Evolutionary conservation across 345 rosid species (phyloP).

Genomic region (rapeseed (Brassica napus)): Da-Ae NC_063438.1:4053501-4054000

Average conservation of each 20-base stretch:
- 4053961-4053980: not conserved
- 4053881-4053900: not conserved
- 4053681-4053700: not conserved
- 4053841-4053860: too few species aligned
- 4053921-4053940: not conserved
- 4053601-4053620: constrained; percentile 44
- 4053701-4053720: too few species aligned
- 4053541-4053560: constrained; percentile 98
- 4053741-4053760: constrained; percentile 20
- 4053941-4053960: not conserved
- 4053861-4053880: not conserved
- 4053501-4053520: constrained; percentile 90
- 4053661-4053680: constrained; percentile 42
- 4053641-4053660: constrained; percentile 81
- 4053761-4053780: not conserved
- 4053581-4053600: constrained; percentile 35
- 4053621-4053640: constrained; percentile 53
- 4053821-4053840: not conserved
- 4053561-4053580: constrained; percentile 67
- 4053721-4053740: not conserved
- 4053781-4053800: constrained; percentile 4
- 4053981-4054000: not conserved
- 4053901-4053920: not conserved
- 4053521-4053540: constrained; percentile 96
- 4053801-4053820: constrained; percentile 9